phyloP scores from a whole-genome alignment of 2,329 filamentous ascomycete genomes.

The Teratosphaeriaceae sp. region DNA sequence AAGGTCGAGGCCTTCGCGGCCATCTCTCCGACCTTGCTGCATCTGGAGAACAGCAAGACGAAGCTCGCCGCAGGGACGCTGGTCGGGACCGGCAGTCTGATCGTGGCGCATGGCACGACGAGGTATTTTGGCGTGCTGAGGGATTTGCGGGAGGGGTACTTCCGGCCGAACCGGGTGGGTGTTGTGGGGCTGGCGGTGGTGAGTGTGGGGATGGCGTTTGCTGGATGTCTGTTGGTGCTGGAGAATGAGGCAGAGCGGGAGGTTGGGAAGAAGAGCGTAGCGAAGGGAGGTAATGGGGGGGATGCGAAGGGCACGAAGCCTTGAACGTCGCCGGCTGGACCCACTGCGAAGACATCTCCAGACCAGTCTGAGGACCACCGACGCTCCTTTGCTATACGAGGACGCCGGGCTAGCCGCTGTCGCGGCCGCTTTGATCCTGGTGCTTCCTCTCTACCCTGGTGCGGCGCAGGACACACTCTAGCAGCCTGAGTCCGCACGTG shows the following conservation, averaged over 20 bases:
- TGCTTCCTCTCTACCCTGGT: too few relatives aligned
- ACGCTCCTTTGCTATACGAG: too few relatives aligned
- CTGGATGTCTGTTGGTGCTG: constrained; percentile 22
- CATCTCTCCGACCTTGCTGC: constrained; percentile 21
- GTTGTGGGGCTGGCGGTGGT: constrained; percentile 22
- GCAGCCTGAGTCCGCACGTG: too few relatives aligned
- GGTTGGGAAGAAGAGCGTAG: background rate
- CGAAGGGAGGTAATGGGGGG: too few relatives aligned
- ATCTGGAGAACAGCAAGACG: constrained; percentile 28
- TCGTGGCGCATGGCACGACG: constrained; percentile 42
- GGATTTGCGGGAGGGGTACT: constrained; percentile 38
- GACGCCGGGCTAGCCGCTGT: too few relatives aligned
- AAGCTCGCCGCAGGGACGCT: constrained; percentile 30
- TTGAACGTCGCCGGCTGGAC: too few relatives aligned
- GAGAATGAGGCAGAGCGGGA: constrained; percentile 18
- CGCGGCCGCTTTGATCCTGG: too few relatives aligned
- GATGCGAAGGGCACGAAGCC: too few relatives aligned
- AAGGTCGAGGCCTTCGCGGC: constrained; percentile 37
- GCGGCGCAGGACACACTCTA: too few relatives aligned
- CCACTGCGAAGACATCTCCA: too few relatives aligned
- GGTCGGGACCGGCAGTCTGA: constrained; percentile 40
- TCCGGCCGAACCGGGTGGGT: constrained; percentile 31
- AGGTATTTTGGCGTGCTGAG: constrained; percentile 43
- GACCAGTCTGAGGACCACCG: too few relatives aligned
- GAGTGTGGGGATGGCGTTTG: constrained; percentile 26